These are phyloP conservation scores for Calycina herbarum DNA, from an alignment of 2,329 filamentous ascomycete species.

Conservation along the genomic window DNA sequence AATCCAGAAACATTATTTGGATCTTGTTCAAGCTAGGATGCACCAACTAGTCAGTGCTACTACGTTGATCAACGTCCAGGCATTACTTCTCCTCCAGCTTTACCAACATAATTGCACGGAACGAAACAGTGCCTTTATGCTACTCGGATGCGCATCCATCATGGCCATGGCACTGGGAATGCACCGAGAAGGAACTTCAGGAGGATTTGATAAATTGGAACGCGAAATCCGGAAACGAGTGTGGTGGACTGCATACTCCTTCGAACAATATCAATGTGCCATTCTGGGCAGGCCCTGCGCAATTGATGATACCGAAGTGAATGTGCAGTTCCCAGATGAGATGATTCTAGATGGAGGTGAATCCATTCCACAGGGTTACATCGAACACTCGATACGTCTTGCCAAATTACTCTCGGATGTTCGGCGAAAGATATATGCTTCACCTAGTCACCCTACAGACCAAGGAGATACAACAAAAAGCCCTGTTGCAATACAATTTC, in stretches of 20 bases:
- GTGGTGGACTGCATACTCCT: conserved; percentile 36
- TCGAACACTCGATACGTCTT: conserved; percentile 31
- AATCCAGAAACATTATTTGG: conserved; percentile 39
- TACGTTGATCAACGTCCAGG: conserved; percentile 44
- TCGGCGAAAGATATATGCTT: conserved; percentile 33
- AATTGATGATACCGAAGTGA: conserved; percentile 35
- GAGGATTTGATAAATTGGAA: conserved; percentile 39
- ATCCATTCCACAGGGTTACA: conserved; percentile 30
- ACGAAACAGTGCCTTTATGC: conserved; percentile 43
- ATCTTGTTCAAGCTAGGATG: conserved; percentile 39
- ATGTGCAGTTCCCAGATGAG: conserved; percentile 33
- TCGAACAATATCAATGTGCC: conserved; percentile 36
- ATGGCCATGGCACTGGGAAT: conserved; percentile 47
- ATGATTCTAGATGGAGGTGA: conserved; percentile 31
- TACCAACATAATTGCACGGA: conserved; percentile 45
- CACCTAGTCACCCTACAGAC: conserved; percentile 23
- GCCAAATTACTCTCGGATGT: conserved; percentile 30
- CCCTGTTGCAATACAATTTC: conserved; percentile 26
- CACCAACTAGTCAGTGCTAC: conserved; percentile 41
- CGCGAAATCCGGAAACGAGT: conserved; percentile 34
- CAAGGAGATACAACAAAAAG: conserved; percentile 27
- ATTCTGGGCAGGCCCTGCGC: conserved; percentile 35
- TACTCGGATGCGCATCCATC: conserved; percentile 43
- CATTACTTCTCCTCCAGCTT: conserved; percentile 43
- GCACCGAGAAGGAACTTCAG: conserved; percentile 44